Evolutionary conservation across 1,284 basidiomycete genomes (phyloP).

Genomic region (Puccinia horiana): DNA sequence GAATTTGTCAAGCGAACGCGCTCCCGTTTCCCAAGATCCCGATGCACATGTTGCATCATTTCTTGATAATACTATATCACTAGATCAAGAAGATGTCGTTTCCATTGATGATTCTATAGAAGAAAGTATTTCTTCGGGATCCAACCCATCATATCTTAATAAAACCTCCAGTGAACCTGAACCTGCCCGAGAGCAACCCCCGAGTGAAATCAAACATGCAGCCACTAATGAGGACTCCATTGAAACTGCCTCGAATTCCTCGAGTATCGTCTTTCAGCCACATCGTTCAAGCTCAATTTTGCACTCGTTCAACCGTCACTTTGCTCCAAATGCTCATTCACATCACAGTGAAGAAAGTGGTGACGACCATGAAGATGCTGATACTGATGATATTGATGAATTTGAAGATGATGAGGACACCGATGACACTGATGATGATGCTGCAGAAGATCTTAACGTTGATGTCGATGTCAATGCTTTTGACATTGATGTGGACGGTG

Average conservation of each 20-base stretch:
- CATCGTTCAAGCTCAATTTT: neutral
- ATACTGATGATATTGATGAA: slow-evolving; percentile 23
- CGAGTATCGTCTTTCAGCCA: slow-evolving; percentile 4
- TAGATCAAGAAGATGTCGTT: neutral
- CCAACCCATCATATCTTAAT: neutral
- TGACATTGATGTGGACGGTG: slow-evolving; percentile 1
- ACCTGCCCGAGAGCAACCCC: neutral
- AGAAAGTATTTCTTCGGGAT: neutral
- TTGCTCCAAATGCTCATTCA: neutral
- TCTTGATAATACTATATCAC: neutral
- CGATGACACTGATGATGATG: neutral
- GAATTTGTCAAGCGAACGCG: neutral
- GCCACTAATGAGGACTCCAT: neutral
- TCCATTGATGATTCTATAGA: slow-evolving; percentile 2
- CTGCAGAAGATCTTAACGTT: neutral
- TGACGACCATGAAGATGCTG: neutral
- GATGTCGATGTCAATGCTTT: neutral
- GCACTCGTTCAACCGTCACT: neutral
- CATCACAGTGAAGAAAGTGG: neutral
- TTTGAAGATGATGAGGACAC: slow-evolving; percentile 10
- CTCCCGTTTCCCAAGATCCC: slow-evolving; percentile 5
- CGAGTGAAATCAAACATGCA: neutral
- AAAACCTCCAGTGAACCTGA: neutral
- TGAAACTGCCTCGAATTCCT: neutral
- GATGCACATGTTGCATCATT: neutral